Conservation (phyloP, 2,329 filamentous ascomycete species). For the Cyclaneusma minus region DNA sequence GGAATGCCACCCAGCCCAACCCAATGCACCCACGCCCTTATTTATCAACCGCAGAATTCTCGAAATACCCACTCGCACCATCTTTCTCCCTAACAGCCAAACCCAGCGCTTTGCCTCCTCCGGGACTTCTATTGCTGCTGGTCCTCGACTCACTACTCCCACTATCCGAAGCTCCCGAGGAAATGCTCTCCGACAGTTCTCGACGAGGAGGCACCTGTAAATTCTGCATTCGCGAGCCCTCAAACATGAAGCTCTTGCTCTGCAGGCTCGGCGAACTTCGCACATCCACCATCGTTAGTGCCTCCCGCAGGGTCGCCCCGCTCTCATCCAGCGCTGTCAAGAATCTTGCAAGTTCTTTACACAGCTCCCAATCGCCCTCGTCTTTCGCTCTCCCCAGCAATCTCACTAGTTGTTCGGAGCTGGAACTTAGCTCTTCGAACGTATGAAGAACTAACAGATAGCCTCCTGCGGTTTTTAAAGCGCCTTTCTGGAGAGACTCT, state of each 20-base stretch:
- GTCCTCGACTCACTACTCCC: too few species aligned
- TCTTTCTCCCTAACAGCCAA: too few species aligned
- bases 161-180: too few species aligned
- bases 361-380: constrained; percentile 87
- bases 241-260: constrained; percentile 22
- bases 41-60: too few species aligned
- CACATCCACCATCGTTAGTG: constrained; percentile 47
- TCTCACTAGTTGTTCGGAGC: constrained; percentile 64
- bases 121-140: too few species aligned
- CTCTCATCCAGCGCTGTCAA: constrained; percentile 81
- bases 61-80: too few species aligned
- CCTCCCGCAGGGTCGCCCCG: constrained; percentile 62
- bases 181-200: too few species aligned
- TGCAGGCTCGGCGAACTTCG: constrained; percentile 20
- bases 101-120: too few species aligned
- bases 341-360: constrained; percentile 89
- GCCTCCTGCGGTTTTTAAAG: constrained; percentile 86
- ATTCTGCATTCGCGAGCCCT: constrained; percentile 19
- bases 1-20: too few species aligned
- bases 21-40: too few species aligned
- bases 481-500: constrained; percentile 70
- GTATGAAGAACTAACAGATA: constrained; percentile 94
- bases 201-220: too few species aligned
- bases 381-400: constrained; percentile 67
- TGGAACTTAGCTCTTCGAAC: constrained; percentile 51